phyloP scores from a whole-genome alignment of 768 basidiomycete species.

The Kondoa malvinella region DNA sequence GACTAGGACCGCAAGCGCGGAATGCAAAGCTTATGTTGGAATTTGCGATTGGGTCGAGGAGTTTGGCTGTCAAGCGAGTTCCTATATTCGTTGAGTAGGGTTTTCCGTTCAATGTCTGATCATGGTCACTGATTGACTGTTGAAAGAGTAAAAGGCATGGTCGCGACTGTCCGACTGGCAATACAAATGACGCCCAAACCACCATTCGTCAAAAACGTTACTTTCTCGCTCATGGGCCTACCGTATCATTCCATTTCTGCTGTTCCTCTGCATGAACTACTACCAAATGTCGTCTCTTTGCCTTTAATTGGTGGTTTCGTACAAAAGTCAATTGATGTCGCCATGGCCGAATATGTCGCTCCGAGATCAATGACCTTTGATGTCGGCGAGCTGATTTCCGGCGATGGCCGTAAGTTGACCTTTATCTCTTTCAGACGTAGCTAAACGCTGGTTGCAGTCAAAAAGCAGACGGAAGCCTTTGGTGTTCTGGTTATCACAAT shows the following conservation, averaged over 20 bases:
- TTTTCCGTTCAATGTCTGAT: neutral
- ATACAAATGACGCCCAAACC: neutral
- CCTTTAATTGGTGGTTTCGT: constrained; percentile 53
- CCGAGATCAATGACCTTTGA: constrained; percentile 55
- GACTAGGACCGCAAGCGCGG: neutral
- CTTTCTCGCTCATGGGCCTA: constrained; percentile 52
- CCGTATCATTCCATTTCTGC: constrained; percentile 31
- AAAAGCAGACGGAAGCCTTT: constrained; percentile 13
- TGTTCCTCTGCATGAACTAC: constrained; percentile 20
- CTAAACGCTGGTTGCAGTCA: constrained; percentile 4
- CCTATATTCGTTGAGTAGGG: neutral
- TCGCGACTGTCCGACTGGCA: neutral
- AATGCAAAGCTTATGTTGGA: neutral
- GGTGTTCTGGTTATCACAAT: neutral
- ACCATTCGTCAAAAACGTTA: constrained; percentile 22
- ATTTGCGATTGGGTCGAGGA: neutral
- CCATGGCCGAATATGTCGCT: constrained; percentile 40
- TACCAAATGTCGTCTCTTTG: constrained; percentile 53
- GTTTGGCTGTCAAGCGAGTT: neutral
- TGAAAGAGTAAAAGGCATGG: neutral
- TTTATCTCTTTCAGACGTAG: neutral
- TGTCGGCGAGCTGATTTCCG: constrained; percentile 31
- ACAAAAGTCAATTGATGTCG: constrained; percentile 43
- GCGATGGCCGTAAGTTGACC: constrained; percentile 14
- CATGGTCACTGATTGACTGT: neutral